Conservation (phyloP, 169 alveolate species). For the Cryptosporidium sp. region DNA sequence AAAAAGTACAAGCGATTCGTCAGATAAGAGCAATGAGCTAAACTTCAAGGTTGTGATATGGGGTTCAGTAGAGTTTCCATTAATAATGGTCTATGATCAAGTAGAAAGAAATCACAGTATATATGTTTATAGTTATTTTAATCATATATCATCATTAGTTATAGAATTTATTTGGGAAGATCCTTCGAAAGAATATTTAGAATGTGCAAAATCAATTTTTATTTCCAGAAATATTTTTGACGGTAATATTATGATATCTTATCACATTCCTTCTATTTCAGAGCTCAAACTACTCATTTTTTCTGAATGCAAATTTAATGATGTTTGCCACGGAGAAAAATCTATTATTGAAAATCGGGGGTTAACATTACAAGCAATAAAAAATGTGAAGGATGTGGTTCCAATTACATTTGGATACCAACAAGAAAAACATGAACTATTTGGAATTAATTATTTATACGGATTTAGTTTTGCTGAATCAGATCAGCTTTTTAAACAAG, state of each 20-base stretch:
- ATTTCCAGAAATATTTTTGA: conserved; percentile 24
- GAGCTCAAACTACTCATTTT: conserved; percentile 4
- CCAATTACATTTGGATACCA: conserved; percentile 16
- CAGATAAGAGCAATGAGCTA: neutral
- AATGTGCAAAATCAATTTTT: conserved; percentile 15
- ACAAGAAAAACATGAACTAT: conserved; percentile 1
- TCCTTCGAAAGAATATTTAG: conserved; percentile 11
- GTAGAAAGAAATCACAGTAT: conserved; percentile 19
- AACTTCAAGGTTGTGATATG: conserved; percentile 1
- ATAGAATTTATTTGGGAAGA: conserved; percentile 21
- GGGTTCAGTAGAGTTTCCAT: conserved; percentile 48
- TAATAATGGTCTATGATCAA: conserved; percentile 26
- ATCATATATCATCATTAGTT: neutral
- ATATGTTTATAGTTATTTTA: neutral
- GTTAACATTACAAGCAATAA: neutral
- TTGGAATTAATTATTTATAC: conserved; percentile 22
- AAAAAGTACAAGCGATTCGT: neutral
- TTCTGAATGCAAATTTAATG: neutral
- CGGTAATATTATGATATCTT: neutral
- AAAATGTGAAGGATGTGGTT: conserved; percentile 15
- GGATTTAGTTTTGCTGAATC: conserved; percentile 23
- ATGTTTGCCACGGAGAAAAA: conserved; percentile 1
- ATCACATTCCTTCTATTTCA: conserved; percentile 6
- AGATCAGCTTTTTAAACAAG: conserved; percentile 1
- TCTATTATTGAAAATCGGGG: neutral